These are phyloP conservation scores for Lentinula detonsa DNA, from an alignment of 768 basidiomycete genomes.

Conservation along the genomic window DNA sequence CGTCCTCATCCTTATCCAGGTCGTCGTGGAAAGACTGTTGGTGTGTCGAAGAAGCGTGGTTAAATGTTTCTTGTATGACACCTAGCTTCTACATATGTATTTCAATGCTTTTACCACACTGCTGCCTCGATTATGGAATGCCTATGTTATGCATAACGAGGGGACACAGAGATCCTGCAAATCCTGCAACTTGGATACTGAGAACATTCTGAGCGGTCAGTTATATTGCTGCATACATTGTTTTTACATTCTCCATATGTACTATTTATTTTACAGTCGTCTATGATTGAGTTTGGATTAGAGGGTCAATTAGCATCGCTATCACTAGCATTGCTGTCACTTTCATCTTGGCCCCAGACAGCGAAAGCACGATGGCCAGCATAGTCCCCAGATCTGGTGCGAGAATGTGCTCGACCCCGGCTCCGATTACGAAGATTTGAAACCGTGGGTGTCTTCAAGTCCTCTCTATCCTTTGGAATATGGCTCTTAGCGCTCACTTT, in stretches of 20 bases:
- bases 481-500: conserved; percentile 42
- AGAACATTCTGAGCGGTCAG: too few relatives aligned
- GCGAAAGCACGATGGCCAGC: conserved; percentile 61
- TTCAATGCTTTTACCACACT: neutral
- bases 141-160: neutral
- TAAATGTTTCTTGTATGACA: conserved; percentile 16
- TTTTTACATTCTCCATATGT: neutral
- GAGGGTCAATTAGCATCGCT: conserved; percentile 31
- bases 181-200: too few relatives aligned
- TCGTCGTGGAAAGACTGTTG: conserved; percentile 93
- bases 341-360: conserved; percentile 85
- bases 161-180: too few relatives aligned
- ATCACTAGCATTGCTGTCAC: conserved; percentile 79
- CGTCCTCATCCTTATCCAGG: conserved; percentile 35
- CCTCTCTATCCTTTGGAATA: conserved; percentile 57
- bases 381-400: conserved; percentile 33
- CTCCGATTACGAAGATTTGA: conserved; percentile 21
- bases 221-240: neutral
- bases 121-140: neutral
- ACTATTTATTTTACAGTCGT: neutral
- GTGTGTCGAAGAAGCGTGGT: conserved; percentile 89
- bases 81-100: neutral
- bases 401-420: conserved; percentile 26
- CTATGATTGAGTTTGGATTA: neutral
- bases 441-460: conserved; percentile 56